These are phyloP conservation scores for Suillus subluteus DNA, from an alignment of 768 basidiomycete genomes.

Conservation along the genomic window DNA sequence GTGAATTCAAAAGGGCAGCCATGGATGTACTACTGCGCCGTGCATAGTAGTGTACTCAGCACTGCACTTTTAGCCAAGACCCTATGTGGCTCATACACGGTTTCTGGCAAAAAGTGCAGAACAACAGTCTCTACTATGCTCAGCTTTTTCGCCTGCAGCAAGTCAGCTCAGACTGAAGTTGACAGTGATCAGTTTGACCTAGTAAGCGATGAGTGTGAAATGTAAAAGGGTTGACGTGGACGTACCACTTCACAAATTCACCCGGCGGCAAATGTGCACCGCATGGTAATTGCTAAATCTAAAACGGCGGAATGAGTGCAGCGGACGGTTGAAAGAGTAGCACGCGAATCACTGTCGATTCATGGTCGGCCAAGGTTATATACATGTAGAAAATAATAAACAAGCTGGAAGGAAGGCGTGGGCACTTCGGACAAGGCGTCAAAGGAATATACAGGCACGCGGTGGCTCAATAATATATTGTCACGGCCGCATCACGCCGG, in stretches of 20 bases:
- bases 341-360: neutral
- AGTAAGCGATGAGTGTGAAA: neutral
- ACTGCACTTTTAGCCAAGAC: too few species aligned
- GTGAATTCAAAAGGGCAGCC: too few species aligned
- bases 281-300: neutral
- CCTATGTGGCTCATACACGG: too few species aligned
- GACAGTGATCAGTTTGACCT: neutral
- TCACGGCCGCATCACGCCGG: neutral
- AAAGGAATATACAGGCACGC: neutral
- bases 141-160: too few species aligned
- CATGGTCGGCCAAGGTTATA: neutral
- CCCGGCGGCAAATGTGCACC: neutral
- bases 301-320: neutral
- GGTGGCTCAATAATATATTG: neutral
- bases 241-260: neutral
- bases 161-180: neutral
- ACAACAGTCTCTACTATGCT: too few species aligned
- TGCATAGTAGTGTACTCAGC: too few species aligned
- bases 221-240: neutral
- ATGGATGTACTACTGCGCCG: too few species aligned
- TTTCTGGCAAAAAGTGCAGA: too few species aligned
- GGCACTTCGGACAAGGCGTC: neutral
- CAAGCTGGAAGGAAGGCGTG: neutral
- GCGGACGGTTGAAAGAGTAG: neutral
- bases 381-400: neutral